These are phyloP conservation scores for Fraxinus anomala DNA, from an alignment of 257 asterid genomes.

Conservation along the genomic window DNA sequence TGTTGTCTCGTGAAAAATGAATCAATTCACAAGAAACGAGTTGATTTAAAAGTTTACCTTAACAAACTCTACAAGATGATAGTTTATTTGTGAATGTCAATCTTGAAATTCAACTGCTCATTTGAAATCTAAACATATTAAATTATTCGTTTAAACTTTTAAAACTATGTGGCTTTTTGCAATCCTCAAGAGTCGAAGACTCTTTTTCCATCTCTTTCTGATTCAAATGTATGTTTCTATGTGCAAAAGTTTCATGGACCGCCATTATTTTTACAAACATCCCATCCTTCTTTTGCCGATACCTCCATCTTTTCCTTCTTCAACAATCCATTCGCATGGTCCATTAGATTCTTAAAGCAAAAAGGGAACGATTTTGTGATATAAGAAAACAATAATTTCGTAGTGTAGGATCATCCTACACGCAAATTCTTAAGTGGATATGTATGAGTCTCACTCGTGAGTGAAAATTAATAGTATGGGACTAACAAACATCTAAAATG, in stretches of 20 bases:
- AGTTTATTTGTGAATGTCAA: too few relatives aligned
- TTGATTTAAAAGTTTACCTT: too few relatives aligned
- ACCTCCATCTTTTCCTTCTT: neutral
- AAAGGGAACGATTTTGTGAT: neutral
- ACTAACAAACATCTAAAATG: neutral
- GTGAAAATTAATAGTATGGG: neutral
- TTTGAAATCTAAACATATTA: too few relatives aligned
- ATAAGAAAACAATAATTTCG: neutral
- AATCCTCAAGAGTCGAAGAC: neutral
- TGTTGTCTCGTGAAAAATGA: too few relatives aligned
- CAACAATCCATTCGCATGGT: neutral
- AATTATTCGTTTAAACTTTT: neutral
- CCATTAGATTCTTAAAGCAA: neutral
- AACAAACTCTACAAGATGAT: too few relatives aligned
- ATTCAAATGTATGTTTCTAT: neutral
- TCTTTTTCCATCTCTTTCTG: neutral
- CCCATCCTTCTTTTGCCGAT: neutral
- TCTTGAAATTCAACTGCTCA: too few relatives aligned
- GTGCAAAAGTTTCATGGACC: slow-evolving; percentile 1
- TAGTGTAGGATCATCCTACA: neutral
- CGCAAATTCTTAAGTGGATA: neutral
- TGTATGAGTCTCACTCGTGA: neutral
- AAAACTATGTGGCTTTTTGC: neutral
- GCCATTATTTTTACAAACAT: neutral
- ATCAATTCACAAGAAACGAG: too few relatives aligned